phyloP scores from a whole-genome alignment of 768 basidiomycete genomes.

The Panus rudis region DNA sequence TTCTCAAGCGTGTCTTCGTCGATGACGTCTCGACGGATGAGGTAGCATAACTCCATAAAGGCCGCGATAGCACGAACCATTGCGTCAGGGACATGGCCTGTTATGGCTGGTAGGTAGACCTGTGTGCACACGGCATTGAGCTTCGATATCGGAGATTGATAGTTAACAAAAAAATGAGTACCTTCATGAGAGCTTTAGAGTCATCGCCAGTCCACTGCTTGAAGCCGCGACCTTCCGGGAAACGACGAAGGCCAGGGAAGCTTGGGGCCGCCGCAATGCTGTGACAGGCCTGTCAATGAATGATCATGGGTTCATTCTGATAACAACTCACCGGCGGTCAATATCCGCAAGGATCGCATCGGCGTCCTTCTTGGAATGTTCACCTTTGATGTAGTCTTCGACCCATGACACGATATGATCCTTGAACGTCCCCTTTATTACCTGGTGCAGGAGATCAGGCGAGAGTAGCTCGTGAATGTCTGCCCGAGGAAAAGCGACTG shows the following conservation, averaged over 20 bases:
- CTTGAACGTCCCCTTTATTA: slow-evolving; percentile 29
- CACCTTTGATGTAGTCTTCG: slow-evolving; percentile 13
- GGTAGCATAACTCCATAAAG: slow-evolving; percentile 21
- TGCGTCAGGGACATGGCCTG: slow-evolving; percentile 11
- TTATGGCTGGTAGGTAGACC: slow-evolving; percentile 19
- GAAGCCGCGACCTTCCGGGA: slow-evolving; percentile 15
- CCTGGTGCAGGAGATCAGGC: slow-evolving; percentile 25
- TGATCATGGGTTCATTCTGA: not conserved
- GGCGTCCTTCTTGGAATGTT: slow-evolving; percentile 8
- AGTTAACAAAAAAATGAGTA: not conserved
- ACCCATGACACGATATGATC: slow-evolving; percentile 30
- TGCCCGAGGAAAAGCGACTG: slow-evolving; percentile 23
- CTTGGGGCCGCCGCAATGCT: slow-evolving; percentile 19
- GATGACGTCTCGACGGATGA: slow-evolving; percentile 7
- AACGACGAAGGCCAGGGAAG: slow-evolving; percentile 12
- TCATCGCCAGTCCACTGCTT: slow-evolving; percentile 19
- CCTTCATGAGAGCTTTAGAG: slow-evolving; percentile 19
- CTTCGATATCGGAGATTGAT: not conserved
- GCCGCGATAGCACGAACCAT: slow-evolving; percentile 11
- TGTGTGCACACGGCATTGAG: slow-evolving; percentile 1
- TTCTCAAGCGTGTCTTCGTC: not conserved
- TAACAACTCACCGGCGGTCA: slow-evolving; percentile 17
- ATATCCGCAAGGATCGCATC: slow-evolving; percentile 23
- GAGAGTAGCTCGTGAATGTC: slow-evolving; percentile 25
- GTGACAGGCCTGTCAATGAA: not conserved